Evolutionary conservation across 352 stramenopile genomes (phyloP).

Genomic region (Ophiocytium majus): DNA sequence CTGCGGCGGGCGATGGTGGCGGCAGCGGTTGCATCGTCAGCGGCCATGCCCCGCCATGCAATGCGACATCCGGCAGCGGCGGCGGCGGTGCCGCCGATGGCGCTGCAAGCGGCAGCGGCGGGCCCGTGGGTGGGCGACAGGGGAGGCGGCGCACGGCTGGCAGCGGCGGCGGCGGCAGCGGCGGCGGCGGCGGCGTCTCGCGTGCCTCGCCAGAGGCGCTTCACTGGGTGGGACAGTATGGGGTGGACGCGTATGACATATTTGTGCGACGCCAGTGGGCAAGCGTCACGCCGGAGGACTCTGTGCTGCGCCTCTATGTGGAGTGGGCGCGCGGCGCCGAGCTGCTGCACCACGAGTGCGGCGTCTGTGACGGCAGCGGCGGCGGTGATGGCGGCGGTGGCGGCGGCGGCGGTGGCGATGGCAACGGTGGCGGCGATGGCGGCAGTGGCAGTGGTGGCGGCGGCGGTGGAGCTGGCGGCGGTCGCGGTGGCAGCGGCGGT

Average conservation of each 20-base stretch:
- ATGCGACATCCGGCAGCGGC: no score
- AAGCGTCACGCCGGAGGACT: constrained; percentile 35
- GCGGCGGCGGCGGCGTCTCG: no score
- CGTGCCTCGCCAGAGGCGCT: constrained; percentile 26
- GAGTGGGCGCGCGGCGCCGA: constrained; percentile 42
- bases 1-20: no score
- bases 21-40: no score
- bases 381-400: neutral
- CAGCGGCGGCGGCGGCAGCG: neutral
- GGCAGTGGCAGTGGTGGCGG: neutral
- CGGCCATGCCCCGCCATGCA: no score
- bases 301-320: constrained; percentile 41
- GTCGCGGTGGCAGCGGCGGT: no score
- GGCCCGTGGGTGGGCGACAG: no score
- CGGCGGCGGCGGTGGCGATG: neutral
- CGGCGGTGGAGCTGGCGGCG: neutral
- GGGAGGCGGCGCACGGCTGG: neutral
- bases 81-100: no score
- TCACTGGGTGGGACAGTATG: constrained; percentile 50
- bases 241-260: constrained; percentile 43
- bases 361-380: neutral
- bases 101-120: neutral
- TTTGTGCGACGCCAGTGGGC: constrained; percentile 38
- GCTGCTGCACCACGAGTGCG: neutral
- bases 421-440: neutral